A percentile compares a stretch with the other conserved stretches of the same genome.
Evolutionary conservation across 2,329 filamentous ascomycete genomes (phyloP).

Genomic region (Pyrenochaeta sp.): DNA sequence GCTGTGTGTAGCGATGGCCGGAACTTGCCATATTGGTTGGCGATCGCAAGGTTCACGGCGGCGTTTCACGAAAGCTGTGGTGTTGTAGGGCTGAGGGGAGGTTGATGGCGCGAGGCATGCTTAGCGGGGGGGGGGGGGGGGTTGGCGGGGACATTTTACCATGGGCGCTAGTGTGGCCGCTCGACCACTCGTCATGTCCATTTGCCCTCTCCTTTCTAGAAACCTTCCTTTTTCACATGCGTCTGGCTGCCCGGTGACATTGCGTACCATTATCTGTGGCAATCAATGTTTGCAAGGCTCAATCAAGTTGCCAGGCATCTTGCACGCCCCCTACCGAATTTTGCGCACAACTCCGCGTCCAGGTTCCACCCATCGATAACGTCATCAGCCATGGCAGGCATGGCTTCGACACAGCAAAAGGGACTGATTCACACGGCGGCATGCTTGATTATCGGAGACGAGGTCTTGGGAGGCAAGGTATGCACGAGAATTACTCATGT

Average conservation of each 20-base stretch:
- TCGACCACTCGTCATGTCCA: conserved; percentile 1
- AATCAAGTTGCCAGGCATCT: conserved; percentile 78
- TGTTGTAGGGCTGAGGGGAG: conserved; percentile 30
- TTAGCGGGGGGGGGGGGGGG: conserved; percentile 21
- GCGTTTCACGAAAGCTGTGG: conserved; percentile 11
- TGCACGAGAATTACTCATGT: conserved; percentile 22
- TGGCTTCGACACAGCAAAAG: conserved; percentile 59
- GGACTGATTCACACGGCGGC: conserved; percentile 86
- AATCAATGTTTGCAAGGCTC: conserved; percentile 77
- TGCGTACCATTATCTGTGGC: neutral
- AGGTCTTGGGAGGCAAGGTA: conserved; percentile 94
- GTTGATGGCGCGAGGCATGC: conserved; percentile 10
- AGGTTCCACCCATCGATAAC: conserved; percentile 40
- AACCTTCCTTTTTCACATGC: conserved; percentile 16
- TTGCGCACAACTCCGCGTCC: conserved; percentile 59
- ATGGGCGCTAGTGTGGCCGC: conserved; percentile 21
- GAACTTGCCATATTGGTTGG: conserved; percentile 29
- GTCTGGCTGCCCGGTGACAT: conserved; percentile 27
- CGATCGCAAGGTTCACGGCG: conserved; percentile 7
- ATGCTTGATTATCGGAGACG: conserved; percentile 95
- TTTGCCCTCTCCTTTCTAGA: conserved; percentile 1
- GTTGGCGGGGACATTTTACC: conserved; percentile 20
- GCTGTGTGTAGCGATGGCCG: neutral
- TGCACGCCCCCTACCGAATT: conserved; percentile 67
- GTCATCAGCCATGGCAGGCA: conserved; percentile 57